These are phyloP conservation scores for Citrus sp. DNA, from an alignment of 345 rosid species.

Conservation along the genomic window DNA sequence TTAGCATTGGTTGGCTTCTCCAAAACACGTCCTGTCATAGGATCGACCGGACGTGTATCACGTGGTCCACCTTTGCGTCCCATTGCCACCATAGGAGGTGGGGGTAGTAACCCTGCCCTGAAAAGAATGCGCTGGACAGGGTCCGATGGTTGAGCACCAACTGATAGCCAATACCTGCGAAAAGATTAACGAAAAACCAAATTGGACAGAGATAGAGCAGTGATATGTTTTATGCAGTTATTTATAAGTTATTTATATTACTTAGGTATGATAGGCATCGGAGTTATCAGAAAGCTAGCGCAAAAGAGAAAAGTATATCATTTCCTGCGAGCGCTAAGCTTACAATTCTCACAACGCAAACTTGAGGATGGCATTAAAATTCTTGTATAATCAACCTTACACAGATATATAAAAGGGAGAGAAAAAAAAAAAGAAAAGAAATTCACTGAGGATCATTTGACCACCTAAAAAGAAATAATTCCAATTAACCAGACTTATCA, in stretches of 20 bases:
- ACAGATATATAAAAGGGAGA: too few relatives aligned
- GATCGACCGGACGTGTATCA: constrained; percentile 43
- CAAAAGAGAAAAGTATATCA: not conserved
- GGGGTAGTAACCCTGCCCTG: constrained; percentile 89
- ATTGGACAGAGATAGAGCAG: not conserved
- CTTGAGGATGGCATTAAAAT: not conserved
- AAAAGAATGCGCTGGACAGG: constrained; percentile 23
- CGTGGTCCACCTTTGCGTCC: constrained; percentile 70
- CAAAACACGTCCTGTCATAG: constrained; percentile 15
- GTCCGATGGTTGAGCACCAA: constrained; percentile 75
- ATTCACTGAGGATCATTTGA: not conserved
- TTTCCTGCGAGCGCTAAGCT: not conserved
- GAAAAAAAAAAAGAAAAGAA: not conserved
- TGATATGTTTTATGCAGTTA: not conserved
- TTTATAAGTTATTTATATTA: not conserved
- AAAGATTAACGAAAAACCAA: not conserved
- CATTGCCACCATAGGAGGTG: constrained; percentile 86
- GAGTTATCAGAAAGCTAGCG: not conserved
- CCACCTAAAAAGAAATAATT: not conserved
- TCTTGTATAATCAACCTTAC: not conserved
- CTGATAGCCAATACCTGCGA: constrained; percentile 92
- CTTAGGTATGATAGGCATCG: not conserved
- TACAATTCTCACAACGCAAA: not conserved
- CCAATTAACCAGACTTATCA: not conserved
- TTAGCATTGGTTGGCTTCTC: not conserved